Evolutionary conservation across 2,329 filamentous ascomycete species (phyloP).

Genomic region (Colletotrichum melonis): DNA sequence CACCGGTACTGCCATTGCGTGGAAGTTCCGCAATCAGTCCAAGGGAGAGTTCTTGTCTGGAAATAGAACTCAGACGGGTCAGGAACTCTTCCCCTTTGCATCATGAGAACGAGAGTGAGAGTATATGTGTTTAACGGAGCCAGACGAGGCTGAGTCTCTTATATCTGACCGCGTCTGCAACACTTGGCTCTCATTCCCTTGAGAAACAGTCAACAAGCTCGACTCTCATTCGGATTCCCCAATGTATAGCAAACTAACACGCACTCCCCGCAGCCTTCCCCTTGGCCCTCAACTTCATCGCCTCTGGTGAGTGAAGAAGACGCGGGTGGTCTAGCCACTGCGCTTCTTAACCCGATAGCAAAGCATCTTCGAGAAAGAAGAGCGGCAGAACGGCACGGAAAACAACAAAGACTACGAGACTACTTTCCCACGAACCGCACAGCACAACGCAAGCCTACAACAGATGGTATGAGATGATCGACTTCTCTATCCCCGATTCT

Average conservation of each 20-base stretch:
- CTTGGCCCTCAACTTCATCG: slow-evolving; percentile 89
- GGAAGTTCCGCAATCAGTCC: slow-evolving; percentile 70
- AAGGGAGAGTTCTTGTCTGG: slow-evolving; percentile 79
- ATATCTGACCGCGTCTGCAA: not conserved
- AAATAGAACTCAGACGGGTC: slow-evolving; percentile 87
- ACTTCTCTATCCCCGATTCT: not conserved
- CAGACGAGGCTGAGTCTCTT: not conserved
- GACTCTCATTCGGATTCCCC: not conserved
- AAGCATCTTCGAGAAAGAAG: slow-evolving; percentile 9
- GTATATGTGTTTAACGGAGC: too few relatives aligned
- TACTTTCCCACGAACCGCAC: slow-evolving; percentile 46
- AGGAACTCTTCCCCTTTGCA: slow-evolving; percentile 47
- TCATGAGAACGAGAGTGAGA: not conserved
- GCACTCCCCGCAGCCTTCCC: slow-evolving; percentile 70
- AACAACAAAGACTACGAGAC: not conserved
- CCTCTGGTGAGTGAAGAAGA: slow-evolving; percentile 82
- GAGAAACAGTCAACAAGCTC: not conserved
- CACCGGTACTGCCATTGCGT: slow-evolving; percentile 70
- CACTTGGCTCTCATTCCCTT: not conserved
- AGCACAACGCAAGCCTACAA: not conserved
- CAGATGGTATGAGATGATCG: slow-evolving; percentile 6
- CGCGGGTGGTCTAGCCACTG: slow-evolving; percentile 29
- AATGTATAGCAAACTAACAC: slow-evolving; percentile 42
- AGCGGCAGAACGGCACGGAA: slow-evolving; percentile 32
- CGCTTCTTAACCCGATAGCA: slow-evolving; percentile 23